Conservation (phyloP, 129 eudicot genomes). For the Lonicera japonica region DNA sequence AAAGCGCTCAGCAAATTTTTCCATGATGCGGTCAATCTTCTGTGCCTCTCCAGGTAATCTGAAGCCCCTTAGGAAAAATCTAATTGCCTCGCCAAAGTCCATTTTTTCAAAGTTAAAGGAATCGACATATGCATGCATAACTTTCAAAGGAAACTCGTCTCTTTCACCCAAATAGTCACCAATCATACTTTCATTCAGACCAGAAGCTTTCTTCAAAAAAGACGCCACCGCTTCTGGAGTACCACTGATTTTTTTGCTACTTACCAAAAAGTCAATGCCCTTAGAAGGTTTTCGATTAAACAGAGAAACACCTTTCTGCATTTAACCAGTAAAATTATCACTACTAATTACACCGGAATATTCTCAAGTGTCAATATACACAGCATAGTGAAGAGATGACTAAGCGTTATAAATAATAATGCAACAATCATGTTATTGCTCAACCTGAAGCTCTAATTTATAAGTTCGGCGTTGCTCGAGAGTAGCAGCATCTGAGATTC, state of each 20-base stretch:
- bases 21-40: slow-evolving; percentile 98
- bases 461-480: slow-evolving; percentile 92
- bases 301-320: slow-evolving; percentile 91
- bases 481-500: slow-evolving; percentile 69
- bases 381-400: too few species aligned
- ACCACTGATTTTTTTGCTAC: slow-evolving; percentile 59
- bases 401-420: background rate
- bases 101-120: slow-evolving; percentile 76
- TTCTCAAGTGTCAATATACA: background rate
- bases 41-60: slow-evolving; percentile 99
- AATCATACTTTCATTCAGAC: slow-evolving; percentile 75
- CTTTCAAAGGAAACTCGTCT: slow-evolving; percentile 85
- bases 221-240: slow-evolving; percentile 87
- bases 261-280: slow-evolving; percentile 86
- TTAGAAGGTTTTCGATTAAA: slow-evolving; percentile 93
- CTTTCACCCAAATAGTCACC: slow-evolving; percentile 99
- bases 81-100: slow-evolving; percentile 94
- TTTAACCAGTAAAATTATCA: slow-evolving; percentile 16
- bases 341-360: background rate
- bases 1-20: slow-evolving; percentile 96
- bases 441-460: slow-evolving; percentile 88
- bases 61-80: slow-evolving; percentile 89
- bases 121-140: slow-evolving; percentile 98
- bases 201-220: slow-evolving; percentile 80
- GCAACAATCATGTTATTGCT: background rate